Base-by-base conservation (phyloP, 148 eudicot species). In the Talinum fruticosum region DNA sequence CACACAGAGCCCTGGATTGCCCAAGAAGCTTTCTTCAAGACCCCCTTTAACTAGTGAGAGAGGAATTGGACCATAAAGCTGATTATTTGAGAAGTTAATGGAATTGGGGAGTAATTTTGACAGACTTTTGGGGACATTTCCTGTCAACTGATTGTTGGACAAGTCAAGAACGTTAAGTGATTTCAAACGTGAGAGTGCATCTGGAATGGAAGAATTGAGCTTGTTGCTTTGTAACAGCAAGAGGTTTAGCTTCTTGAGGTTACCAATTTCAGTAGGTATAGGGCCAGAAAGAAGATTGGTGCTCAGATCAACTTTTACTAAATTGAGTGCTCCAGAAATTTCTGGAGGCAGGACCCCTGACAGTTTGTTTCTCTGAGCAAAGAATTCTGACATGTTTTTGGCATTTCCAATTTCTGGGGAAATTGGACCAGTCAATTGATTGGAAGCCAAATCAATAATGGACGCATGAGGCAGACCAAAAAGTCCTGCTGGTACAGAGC, bases 251-350 rank as follows among this genome's bases (percentile, higher is more conserved):
- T 75, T 83, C 65, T 75, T 84, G 21, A 94, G 86, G 49, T 84
- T 75, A 30, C 94, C 89, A n/a, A 94, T 84, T 82, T 79, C 87
- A 34, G 79, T 51, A 44, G 98, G 98, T 79, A 94, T 81, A 66
- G 97, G 89, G 41, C 98, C 97, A 36, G 87, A 84, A 8, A 94
- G 66, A 30, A 78, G 78, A 81, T 94, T 94, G 78, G 88, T 78
- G 81, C 94, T 94, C 16, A 94, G 81, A 83, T 94, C 97, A 72
- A 94, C 79, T 79, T 90, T 91, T 35, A 91, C 98, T 47, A 94
- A 73, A 82, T 82, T 87, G 69, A 54, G 28, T 41, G 91, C 90
- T 71, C 24, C 81, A 29, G 89, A 89, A 41, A 94, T 92, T 83
- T 90, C 90, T 37, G 77, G 76, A 51, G 98, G 94, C 21, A 94